A percentile compares a stretch with the other conserved stretches of the same genome.
These are phyloP conservation scores for Fusarium domesticum DNA, from an alignment of 2,329 filamentous ascomycete genomes.

Conservation along the genomic window DNA sequence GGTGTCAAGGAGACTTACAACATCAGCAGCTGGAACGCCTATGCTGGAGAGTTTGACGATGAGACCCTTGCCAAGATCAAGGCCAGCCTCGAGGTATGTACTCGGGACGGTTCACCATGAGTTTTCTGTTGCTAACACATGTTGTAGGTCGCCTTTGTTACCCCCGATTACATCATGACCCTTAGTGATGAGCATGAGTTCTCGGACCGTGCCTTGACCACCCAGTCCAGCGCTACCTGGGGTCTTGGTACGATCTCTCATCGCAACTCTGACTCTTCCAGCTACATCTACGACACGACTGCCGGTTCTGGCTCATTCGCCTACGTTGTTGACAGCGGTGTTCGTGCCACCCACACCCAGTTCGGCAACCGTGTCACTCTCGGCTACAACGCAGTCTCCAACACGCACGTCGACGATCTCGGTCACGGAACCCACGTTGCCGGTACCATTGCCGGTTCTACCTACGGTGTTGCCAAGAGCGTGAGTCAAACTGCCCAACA, in stretches of 20 bases:
- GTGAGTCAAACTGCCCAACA: constrained; percentile 5
- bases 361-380: constrained; percentile 46
- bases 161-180: constrained; percentile 24
- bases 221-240: constrained; percentile 23
- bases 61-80: constrained; percentile 40
- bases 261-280: constrained; percentile 21
- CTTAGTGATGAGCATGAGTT: constrained; percentile 19
- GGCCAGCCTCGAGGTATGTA: constrained; percentile 39
- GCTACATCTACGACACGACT: constrained; percentile 49
- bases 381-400: constrained; percentile 37
- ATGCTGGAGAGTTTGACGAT: constrained; percentile 42
- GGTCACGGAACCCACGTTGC: constrained; percentile 45
- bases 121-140: constrained; percentile 1
- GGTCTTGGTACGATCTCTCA: constrained; percentile 29
- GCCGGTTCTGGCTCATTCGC: constrained; percentile 52
- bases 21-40: constrained; percentile 36
- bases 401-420: constrained; percentile 33
- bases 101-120: too few species aligned
- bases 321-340: constrained; percentile 62
- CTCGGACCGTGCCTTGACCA: constrained; percentile 24
- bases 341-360: constrained; percentile 50
- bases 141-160: constrained; percentile 25
- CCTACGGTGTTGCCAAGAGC: constrained; percentile 45
- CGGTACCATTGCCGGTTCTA: constrained; percentile 37
- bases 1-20: constrained; percentile 33